Percentiles rank a stretch among this genome's conserved stretches.
These are phyloP conservation scores for Phytophthora crassamura DNA, from an alignment of 352 stramenopile species.

Conservation along the genomic window DNA sequence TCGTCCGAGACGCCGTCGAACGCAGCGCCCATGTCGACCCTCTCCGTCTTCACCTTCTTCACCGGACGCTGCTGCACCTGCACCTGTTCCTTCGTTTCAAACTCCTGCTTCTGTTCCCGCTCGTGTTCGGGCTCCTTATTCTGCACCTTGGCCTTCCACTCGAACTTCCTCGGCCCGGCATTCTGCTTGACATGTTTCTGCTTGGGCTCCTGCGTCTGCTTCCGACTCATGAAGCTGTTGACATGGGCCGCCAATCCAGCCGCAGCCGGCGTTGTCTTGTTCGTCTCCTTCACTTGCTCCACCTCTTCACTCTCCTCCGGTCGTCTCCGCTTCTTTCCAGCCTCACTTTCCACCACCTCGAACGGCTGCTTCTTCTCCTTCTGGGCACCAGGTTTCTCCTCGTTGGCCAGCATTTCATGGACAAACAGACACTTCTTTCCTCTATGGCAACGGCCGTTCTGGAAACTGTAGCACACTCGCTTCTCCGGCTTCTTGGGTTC, in stretches of 20 bases:
- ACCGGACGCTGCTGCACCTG: constrained; percentile 17
- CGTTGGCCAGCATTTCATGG: constrained; percentile 57
- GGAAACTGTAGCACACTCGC: constrained; percentile 75
- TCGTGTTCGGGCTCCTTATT: constrained; percentile 12
- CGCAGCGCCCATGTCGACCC: constrained; percentile 77
- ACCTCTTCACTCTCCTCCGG: constrained; percentile 37
- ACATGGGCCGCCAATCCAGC: constrained; percentile 46
- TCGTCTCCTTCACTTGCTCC: constrained; percentile 14
- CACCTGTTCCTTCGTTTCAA: constrained; percentile 4
- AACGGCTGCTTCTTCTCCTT: constrained; percentile 36
- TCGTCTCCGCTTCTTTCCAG: constrained; percentile 39
- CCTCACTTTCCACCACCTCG: constrained; percentile 42
- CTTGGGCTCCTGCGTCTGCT: background rate
- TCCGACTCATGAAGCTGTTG: constrained; percentile 46
- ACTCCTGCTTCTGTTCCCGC: constrained; percentile 1
- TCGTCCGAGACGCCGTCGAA: constrained; percentile 74
- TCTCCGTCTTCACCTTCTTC: constrained; percentile 52
- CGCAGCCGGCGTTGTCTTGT: constrained; percentile 14
- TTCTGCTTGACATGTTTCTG: constrained; percentile 8
- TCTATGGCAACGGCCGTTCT: constrained; percentile 80
- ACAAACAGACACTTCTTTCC: constrained; percentile 72
- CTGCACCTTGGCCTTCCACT: constrained; percentile 43
- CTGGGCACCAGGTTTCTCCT: background rate
- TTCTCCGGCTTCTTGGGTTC: constrained; percentile 40
- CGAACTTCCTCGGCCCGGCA: constrained; percentile 28